Conservation (phyloP, 805 yeast species). For the Torulaspora gathmanii region DNA sequence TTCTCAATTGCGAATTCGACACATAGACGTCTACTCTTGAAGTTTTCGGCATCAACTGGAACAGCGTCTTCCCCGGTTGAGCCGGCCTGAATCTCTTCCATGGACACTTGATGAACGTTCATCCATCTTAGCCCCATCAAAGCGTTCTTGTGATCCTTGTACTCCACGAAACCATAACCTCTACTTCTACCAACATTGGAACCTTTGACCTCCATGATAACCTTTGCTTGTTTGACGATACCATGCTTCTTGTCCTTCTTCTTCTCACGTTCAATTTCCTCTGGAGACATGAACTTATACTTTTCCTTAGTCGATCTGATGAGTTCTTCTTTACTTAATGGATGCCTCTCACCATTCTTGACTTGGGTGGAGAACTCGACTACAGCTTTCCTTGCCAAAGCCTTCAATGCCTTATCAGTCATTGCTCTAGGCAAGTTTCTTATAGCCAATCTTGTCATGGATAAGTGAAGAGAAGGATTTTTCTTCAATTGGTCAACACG, state of each 20-base stretch:
- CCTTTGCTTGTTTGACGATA: slow-evolving; percentile 88
- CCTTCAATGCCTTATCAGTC: slow-evolving; percentile 83
- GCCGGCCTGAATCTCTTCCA: slow-evolving; percentile 67
- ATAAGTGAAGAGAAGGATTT: slow-evolving; percentile 85
- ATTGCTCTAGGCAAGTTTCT: slow-evolving; percentile 91
- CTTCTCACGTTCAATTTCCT: slow-evolving; percentile 37
- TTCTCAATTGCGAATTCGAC: slow-evolving; percentile 96
- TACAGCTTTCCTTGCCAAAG: slow-evolving; percentile 88
- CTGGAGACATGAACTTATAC: slow-evolving; percentile 38
- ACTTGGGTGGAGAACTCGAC: slow-evolving; percentile 93
- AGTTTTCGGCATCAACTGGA: slow-evolving; percentile 48
- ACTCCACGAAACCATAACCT: slow-evolving; percentile 95
- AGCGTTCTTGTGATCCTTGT: slow-evolving; percentile 85
- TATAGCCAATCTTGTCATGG: slow-evolving; percentile 91
- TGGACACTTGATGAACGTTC: slow-evolving; percentile 82
- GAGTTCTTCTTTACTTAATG: slow-evolving; percentile 83
- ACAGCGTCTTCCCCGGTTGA: slow-evolving; percentile 63
- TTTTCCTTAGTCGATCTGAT: slow-evolving; percentile 72
- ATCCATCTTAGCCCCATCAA: slow-evolving; percentile 96
- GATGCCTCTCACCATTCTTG: slow-evolving; percentile 66
- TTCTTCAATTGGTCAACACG: slow-evolving; percentile 87
- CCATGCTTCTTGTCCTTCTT: slow-evolving; percentile 75
- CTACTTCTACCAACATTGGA: slow-evolving; percentile 83
- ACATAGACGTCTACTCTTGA: slow-evolving; percentile 67
- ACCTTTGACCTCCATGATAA: slow-evolving; percentile 87